Base-by-base conservation (phyloP, 2,329 filamentous ascomycete genomes). In the Eutypella sp. region DNA sequence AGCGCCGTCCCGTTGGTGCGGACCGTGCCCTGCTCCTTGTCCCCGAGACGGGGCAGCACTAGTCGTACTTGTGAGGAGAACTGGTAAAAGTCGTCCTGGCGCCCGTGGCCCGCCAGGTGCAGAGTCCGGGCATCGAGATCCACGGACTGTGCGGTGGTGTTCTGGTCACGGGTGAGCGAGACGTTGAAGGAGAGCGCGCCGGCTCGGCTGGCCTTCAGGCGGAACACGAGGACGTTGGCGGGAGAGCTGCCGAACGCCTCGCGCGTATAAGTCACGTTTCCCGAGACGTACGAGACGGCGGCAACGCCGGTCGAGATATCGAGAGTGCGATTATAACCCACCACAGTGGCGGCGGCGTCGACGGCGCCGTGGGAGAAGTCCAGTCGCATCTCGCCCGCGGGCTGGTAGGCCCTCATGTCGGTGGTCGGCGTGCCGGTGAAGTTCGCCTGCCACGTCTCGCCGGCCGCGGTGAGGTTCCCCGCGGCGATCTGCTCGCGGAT, bases 351-450 rank as follows among this genome's bases (percentile, higher is more conserved):
- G 8, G 45, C 16, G 1, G 47, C 51, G 3, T 64, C 51, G 20
- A 55, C 48, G 8, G 45, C 16, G 1, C 41, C 24, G 33, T 66
- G 60, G 2, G 51, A 57, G 40, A 66, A 62, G 31, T 63, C 57
- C 15, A 68, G 42, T 27, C 59, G 60, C 2, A 67, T 36, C 63
- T 43, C 36, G 36, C 36, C 36, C 19, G 36, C 36, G 19, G 36
- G 36, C 36, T 70, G 66, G 45, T 69, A 70, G 44, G 67, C 62
- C 29, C 67, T 60, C 40, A 65, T 61, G n/a, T 23, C 36, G 18
- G 60, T 61, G 34, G 58, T 61, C 5, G 67, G 66, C 10, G 56
- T 64, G 18, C 61, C 61, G 40, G 65, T 63, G 44, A 70, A 69
- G 5, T 57, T 57, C 24, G 55, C 49, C 40, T 58, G 50, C 22